A percentile compares a stretch with the other conserved stretches of the same genome.
These are phyloP conservation scores for Nasturtium officinale DNA, from an alignment of 345 rosid genomes.

Conservation along the genomic window DNA sequence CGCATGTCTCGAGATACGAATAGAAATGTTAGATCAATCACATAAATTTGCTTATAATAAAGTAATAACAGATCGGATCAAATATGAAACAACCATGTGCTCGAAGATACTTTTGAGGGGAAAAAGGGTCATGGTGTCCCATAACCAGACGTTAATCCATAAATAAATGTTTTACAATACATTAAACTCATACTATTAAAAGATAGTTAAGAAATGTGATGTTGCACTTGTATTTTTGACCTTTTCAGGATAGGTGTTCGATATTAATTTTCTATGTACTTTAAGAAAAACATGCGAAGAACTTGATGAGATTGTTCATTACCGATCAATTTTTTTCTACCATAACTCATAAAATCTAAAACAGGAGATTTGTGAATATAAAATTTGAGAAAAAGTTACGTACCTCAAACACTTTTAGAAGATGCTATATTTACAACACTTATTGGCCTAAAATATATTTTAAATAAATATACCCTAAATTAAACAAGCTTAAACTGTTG, in stretches of 20 bases:
- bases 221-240: not conserved
- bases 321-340: too few species aligned
- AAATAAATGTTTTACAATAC: not conserved
- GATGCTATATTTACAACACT: too few species aligned
- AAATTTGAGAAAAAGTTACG: not conserved
- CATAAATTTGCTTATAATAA: not conserved
- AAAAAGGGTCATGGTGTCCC: slow-evolving; percentile 10
- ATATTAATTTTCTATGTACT: not conserved
- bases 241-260: not conserved
- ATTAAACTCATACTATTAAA: not conserved
- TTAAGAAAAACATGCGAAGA: not conserved
- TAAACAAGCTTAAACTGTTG: not conserved
- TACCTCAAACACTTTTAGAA: not conserved
- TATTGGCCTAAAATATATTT: not conserved
- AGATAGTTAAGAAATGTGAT: not conserved
- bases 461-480: not conserved
- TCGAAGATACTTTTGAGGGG: not conserved
- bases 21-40: not conserved
- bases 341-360: not conserved
- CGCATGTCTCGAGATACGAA: not conserved
- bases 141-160: not conserved
- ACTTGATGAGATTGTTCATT: not conserved
- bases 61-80: slow-evolving; percentile 2
- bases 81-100: slow-evolving; percentile 13
- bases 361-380: not conserved